Conservation (phyloP, 495 filamentous ascomycete genomes). For the Geopyxis carbonaria region DNA sequence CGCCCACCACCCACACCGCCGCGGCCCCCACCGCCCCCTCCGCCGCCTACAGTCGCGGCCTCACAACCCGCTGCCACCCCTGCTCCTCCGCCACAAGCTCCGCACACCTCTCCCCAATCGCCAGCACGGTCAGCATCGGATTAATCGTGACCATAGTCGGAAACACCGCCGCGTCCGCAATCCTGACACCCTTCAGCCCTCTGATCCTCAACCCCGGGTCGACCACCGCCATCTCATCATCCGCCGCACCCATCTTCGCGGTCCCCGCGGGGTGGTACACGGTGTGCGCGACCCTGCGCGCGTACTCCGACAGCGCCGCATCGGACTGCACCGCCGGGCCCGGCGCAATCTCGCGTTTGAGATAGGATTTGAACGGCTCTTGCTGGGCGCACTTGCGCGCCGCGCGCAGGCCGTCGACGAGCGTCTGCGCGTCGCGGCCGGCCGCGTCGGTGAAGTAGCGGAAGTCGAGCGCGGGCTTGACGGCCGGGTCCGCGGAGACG, state of each 20-base stretch:
- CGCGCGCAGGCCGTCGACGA: constrained; percentile 59
- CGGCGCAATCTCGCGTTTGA: constrained; percentile 63
- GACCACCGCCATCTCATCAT: constrained; percentile 44
- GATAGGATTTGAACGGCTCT: constrained; percentile 59
- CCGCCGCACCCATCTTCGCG: constrained; percentile 66
- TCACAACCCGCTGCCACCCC: constrained; percentile 3
- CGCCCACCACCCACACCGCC: constrained; percentile 37
- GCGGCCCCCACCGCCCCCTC: too few species aligned
- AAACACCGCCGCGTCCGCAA: constrained; percentile 49
- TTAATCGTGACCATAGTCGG: constrained; percentile 33
- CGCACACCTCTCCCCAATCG: constrained; percentile 41
- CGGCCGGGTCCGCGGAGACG: constrained; percentile 47
- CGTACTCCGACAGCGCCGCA: constrained; percentile 57
- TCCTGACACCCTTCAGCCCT: constrained; percentile 40
- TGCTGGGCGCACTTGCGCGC: constrained; percentile 54
- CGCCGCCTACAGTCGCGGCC: constrained; percentile 2
- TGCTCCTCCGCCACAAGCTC: constrained; percentile 36
- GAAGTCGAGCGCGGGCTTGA: constrained; percentile 74
- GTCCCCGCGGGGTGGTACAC: constrained; percentile 78
- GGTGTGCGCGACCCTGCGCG: constrained; percentile 56
- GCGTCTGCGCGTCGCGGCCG: constrained; percentile 64
- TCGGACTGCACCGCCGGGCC: constrained; percentile 51
- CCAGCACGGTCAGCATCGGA: constrained; percentile 35
- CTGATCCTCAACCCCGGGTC: constrained; percentile 37
- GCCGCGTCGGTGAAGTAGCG: constrained; percentile 73